Evolutionary conservation across 306 rosid genomes (phyloP), one percentile per base, ranked within the genome.

Genomic region (Begonia loranthoides): DNA sequence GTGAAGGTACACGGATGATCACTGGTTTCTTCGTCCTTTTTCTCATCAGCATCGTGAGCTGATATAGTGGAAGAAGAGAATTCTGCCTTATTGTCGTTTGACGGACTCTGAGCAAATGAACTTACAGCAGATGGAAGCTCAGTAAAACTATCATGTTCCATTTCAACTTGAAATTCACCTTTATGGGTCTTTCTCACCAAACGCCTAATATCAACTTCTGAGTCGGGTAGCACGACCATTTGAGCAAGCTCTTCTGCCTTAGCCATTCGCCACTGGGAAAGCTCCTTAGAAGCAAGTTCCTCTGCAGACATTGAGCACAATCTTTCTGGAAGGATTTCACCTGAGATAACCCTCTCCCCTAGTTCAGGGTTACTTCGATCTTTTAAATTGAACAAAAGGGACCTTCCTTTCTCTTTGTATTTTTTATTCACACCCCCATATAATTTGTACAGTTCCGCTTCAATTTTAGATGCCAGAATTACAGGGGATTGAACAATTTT

Each of bases 251-350:
- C 96, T 67, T 92, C 99, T n/a, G 99, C 99, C 77, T 92, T 92
- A 11, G 99, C 99, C 81, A 80, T 78, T 69, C 99, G 79, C 99
- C 99, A 92, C 75, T 92, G 64, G 51, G 96, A 80, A 64, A 92
- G 99, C 80, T 92, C 96, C 75, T 92, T 78, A 6, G 99, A 92
- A 64, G 99, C 99, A 71, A 92, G 99, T 56, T 92, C 99, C 72
- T 92, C 99, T 0, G 99, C 96, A 48, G 84, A 80, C 99, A 92
- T 92, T 17, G 94, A 80, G 66, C 99, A 92, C 33, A 92, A 72
- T 12, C 79, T 76, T 22, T 76, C 84, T 5, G 99, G 96, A 15
- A 66, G 62, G 49, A 92, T 86, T 63, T 78, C 80, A 15, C 99
- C 96, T 15, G 76, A 75, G 92, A 86, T 76, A 52, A 92, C 96